Base-by-base conservation (phyloP, 768 basidiomycete species). In the Lactarius evosmus region DNA sequence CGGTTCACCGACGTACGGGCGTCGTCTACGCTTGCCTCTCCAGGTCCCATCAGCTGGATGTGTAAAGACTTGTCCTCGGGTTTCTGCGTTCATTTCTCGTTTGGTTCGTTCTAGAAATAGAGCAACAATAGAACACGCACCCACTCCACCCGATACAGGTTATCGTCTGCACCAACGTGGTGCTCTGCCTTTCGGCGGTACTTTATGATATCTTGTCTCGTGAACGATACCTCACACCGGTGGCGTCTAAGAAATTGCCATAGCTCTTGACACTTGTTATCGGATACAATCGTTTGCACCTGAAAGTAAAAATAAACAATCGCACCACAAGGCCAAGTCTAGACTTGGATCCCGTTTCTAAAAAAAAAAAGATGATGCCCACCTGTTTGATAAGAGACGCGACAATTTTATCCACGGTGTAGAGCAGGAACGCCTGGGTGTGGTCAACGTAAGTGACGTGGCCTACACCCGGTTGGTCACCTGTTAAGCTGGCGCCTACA, bases 371-470 rank as follows among this genome's bases (percentile, higher is more conserved):
- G 3, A 27, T 30, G 27, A 8, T 22, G 7, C 82, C 73, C 64
- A 93, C 94, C 82, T 97, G 94, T 78, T 98, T 98, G 74, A 98
- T 83, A 57, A 98, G 83, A 25, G 88, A 87, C 14, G 85, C 87
- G 61, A 98, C 86, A 52, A 97, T 77, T 75, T 95, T 94, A 80
- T 99, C 97, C 70, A 99, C 73, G 1, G 97, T 98, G 75, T 96
- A 98, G 68, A 96, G 76, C 59, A 87, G 83, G 77, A 93, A 98
- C 4, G 93, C 95, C 87, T 95, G 78, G 67, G 19, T 4, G 12
- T 2, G 30, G 70, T 72, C 69, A 79, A 76, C 74, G 74, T 74
- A 41, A 34, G 44, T 32, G 34, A 53, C 41, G 41, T 44, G 41
- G n/a, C n/a, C n/a, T 22, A 22, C 44, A 46, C 44, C 41, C 12